Evolutionary conservation across 78 protist species (phyloP), one percentile per base, ranked within the genome.

Genomic region (Dictyostelium firmibasis): DNA sequence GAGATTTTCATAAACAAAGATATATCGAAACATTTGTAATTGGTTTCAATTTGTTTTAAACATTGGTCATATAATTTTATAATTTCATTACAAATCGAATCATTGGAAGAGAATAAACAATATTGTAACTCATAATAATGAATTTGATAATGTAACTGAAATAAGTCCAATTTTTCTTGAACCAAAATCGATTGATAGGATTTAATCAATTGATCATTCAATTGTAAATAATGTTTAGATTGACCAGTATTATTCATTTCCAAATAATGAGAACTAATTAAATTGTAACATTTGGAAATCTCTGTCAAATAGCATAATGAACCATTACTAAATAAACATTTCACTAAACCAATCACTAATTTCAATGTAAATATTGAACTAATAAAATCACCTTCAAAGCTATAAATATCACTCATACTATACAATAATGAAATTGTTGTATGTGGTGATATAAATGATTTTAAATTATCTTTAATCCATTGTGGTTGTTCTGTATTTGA

Each of bases 361-460:
- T 89, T 70, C n/a, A 89, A 70, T 2, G 75, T 85, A 18, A 89
- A 67, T 13, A 70, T 70, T n/a, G 94, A 33, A 36, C 44, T 89
- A 18, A 50, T 70, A 23, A 33, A 69, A 23, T 89, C 94, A 33
- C 94, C 94, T 81, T 89, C 94, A 43, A 78, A 89, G 20, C 47
- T n/a, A 62, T 89, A 89, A 13, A 89, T 81, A 47, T 89, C 94
- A 9, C 64, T 64, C 20, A 89, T 89, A 18, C 64, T 36, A 25
- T 67, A 67, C 2, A 84, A 31, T 8, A 78, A 36, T 33, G 60
- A 89, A 20, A 64, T 29, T 18, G 64, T 69, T 0, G 94, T 70
- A 53, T 47, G 79, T 25, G 94, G 94, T 29, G 75, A 62, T 41
- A 78, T 81, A 60, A 82, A 82, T 69, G 62, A 82, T 82, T 82